These are phyloP conservation scores for Chaetothyriales sp. DNA, from an alignment of 2,329 filamentous ascomycete species.

Conservation along the genomic window DNA sequence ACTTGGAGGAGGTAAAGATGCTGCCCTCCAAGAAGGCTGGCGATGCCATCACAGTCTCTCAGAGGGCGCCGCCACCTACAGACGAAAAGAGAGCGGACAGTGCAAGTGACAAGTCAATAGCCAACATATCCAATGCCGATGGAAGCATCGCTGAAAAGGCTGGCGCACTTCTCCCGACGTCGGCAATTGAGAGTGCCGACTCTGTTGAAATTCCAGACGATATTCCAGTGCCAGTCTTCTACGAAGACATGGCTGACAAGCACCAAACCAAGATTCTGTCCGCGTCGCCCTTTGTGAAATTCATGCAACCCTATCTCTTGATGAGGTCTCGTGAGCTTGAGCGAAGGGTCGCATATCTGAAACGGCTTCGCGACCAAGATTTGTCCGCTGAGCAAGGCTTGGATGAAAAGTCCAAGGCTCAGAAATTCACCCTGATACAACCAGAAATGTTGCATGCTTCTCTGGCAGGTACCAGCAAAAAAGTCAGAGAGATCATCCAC, in stretches of 20 bases:
- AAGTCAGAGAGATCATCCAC: constrained; percentile 85
- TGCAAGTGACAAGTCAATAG: background rate
- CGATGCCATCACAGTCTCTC: constrained; percentile 7
- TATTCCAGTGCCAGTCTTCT: constrained; percentile 76
- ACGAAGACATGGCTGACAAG: constrained; percentile 87
- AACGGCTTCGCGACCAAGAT: constrained; percentile 63
- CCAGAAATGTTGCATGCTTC: constrained; percentile 89
- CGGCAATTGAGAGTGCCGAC: constrained; percentile 17
- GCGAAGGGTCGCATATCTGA: constrained; percentile 66
- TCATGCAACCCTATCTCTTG: constrained; percentile 81
- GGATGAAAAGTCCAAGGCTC: constrained; percentile 49
- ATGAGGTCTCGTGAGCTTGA: constrained; percentile 89
- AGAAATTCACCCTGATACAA: constrained; percentile 78
- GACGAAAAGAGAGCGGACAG: background rate
- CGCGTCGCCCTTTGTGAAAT: constrained; percentile 90
- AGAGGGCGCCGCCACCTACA: constrained; percentile 6
- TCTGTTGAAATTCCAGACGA: constrained; percentile 58
- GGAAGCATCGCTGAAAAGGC: constrained; percentile 5
- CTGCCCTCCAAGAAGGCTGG: background rate
- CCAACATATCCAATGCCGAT: constrained; percentile 12
- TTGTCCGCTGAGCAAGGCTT: constrained; percentile 30
- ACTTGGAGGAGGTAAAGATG: background rate
- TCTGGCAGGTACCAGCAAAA: constrained; percentile 63
- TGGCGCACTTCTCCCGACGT: background rate
- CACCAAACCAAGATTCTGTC: constrained; percentile 88